These are phyloP conservation scores for Quercus ilex DNA, from an alignment of 306 rosid species.

Conservation along the genomic window DNA sequence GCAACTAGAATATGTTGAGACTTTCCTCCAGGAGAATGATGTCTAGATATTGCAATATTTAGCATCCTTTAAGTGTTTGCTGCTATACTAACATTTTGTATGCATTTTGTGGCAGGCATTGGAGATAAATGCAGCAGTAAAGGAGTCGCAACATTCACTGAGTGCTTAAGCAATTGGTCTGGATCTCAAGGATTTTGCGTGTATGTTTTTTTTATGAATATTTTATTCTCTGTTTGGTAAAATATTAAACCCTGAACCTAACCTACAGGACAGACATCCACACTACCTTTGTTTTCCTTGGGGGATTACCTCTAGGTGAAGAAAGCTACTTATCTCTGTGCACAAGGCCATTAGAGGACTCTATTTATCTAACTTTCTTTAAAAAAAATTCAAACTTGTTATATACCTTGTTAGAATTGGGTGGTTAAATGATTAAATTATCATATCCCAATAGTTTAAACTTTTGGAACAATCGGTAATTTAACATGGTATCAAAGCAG, in stretches of 20 bases:
- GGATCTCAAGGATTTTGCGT: constrained; percentile 66
- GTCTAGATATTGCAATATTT: neutral
- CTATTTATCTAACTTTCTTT: neutral
- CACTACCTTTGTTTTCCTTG: neutral
- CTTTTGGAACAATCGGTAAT: too few relatives aligned
- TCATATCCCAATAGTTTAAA: too few relatives aligned
- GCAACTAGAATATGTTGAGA: neutral
- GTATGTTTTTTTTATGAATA: constrained; percentile 33
- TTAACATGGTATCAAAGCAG: too few relatives aligned
- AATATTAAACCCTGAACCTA: neutral
- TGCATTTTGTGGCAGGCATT: constrained; percentile 42
- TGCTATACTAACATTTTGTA: constrained; percentile 13
- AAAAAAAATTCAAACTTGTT: neutral
- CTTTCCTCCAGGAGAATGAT: neutral
- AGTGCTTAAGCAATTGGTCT: constrained; percentile 55
- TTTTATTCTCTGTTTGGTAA: constrained; percentile 4
- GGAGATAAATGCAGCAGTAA: constrained; percentile 47
- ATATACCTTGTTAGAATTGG: neutral
- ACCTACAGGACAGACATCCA: constrained; percentile 2
- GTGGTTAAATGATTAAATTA: too few relatives aligned
- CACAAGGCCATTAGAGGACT: neutral
- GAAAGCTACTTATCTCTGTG: neutral
- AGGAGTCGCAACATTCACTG: constrained; percentile 33
- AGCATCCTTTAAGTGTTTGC: neutral
- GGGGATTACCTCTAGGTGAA: neutral